phyloP scores from a whole-genome alignment of 768 basidiomycete genomes.

The Lactarius evosmus region DNA sequence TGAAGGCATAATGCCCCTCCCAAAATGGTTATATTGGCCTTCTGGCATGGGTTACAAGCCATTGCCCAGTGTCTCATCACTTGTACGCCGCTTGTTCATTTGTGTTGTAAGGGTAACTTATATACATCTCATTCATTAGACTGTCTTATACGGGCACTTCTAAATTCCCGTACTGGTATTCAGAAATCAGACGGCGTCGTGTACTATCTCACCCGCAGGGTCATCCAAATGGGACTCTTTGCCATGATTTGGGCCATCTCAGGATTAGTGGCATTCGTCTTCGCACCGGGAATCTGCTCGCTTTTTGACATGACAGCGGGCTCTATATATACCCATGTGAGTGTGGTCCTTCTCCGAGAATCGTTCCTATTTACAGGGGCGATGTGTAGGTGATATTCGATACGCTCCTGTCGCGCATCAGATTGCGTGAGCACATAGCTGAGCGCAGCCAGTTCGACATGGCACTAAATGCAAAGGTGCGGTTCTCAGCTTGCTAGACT shows the following conservation, averaged over 20 bases:
- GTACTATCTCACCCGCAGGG: not conserved
- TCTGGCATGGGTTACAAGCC: not conserved
- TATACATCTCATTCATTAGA: not conserved
- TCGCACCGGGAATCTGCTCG: not conserved
- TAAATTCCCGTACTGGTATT: not conserved
- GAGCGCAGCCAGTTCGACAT: not conserved
- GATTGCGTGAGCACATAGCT: not conserved
- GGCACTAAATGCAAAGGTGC: not conserved
- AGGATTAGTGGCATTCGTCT: not conserved
- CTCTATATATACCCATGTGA: conserved; percentile 7
- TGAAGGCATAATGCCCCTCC: not conserved
- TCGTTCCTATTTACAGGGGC: not conserved
- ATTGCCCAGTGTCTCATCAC: not conserved
- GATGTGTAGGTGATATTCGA: not conserved
- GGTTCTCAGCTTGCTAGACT: not conserved
- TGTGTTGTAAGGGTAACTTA: not conserved
- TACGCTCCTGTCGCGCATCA: not conserved
- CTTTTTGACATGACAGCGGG: not conserved
- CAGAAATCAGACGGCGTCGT: not conserved
- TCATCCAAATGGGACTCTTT: conserved; percentile 5
- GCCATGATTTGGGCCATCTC: not conserved
- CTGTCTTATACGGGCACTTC: not conserved
- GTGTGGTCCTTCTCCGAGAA: not conserved
- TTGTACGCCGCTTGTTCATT: not conserved
- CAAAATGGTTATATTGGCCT: too few relatives aligned